A percentile compares a stretch with the other conserved stretches of the same genome.
Evolutionary conservation across 2,329 filamentous ascomycete genomes (phyloP).

Genomic region (Pseudogymnoascus sp.): DNA sequence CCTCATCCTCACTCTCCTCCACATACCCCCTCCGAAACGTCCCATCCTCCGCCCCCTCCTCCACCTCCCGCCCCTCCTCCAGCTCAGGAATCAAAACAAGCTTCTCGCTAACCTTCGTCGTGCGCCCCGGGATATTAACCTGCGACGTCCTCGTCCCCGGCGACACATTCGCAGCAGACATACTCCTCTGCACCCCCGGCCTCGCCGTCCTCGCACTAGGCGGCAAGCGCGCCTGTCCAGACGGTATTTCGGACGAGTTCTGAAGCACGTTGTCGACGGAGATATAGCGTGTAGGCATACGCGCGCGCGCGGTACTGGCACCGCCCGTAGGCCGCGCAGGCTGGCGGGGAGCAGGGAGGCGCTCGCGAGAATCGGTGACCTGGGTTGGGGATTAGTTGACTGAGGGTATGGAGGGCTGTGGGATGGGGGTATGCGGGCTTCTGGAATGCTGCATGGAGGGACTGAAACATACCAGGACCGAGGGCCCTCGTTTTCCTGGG

Average conservation of each 20-base stretch:
- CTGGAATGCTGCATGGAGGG: slow-evolving; percentile 5
- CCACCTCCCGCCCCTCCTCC: slow-evolving; percentile 50
- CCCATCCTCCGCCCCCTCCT: slow-evolving; percentile 50
- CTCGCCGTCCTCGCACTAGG: slow-evolving; percentile 39
- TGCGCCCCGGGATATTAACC: slow-evolving; percentile 67
- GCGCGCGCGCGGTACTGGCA: slow-evolving; percentile 27
- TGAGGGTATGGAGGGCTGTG: slow-evolving; percentile 21
- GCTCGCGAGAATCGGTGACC: slow-evolving; percentile 53
- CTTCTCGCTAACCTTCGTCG: slow-evolving; percentile 93
- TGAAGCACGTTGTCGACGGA: slow-evolving; percentile 92
- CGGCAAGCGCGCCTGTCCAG: slow-evolving; percentile 76
- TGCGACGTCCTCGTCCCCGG: slow-evolving; percentile 35
- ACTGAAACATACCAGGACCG: slow-evolving; percentile 45
- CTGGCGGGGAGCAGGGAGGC: slow-evolving; percentile 30
- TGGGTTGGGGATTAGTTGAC: slow-evolving; percentile 26
- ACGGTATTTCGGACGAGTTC: slow-evolving; percentile 89
- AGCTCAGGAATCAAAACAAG: slow-evolving; percentile 90
- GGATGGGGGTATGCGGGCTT: slow-evolving; percentile 18
- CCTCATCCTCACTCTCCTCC: slow-evolving; percentile 48
- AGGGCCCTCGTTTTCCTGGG: slow-evolving; percentile 47
- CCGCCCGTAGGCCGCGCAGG: slow-evolving; percentile 27
- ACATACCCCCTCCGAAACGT: slow-evolving; percentile 38
- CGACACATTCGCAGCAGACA: slow-evolving; percentile 33
- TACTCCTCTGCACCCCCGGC: slow-evolving; percentile 41
- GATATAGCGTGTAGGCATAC: slow-evolving; percentile 63